A percentile compares a stretch with the other conserved stretches of the same genome.
phyloP scores from a whole-genome alignment of 345 rosid genomes.

The Rubroshorea leprosula region DNA sequence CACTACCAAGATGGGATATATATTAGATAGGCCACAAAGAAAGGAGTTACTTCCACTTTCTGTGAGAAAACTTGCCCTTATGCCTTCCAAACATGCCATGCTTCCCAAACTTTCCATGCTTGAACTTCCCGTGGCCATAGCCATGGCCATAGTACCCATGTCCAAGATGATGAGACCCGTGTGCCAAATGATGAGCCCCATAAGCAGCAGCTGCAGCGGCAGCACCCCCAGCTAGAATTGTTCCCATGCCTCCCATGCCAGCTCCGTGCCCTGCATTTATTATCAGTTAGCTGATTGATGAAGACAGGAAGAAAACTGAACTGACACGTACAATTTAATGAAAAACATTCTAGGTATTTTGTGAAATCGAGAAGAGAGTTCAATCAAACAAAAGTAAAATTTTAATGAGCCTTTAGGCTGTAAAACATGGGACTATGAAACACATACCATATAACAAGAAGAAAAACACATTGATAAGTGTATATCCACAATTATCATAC shows the following conservation, averaged over 20 bases:
- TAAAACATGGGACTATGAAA: too few species aligned
- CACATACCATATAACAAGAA: too few species aligned
- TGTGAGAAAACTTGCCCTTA: slow-evolving; percentile 45
- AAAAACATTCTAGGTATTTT: neutral
- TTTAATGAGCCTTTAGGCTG: neutral
- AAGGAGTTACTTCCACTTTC: slow-evolving; percentile 46
- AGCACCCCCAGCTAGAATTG: slow-evolving; percentile 59
- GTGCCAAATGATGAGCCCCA: slow-evolving; percentile 61
- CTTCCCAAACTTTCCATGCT: slow-evolving; percentile 65
- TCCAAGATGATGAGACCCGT: slow-evolving; percentile 26
- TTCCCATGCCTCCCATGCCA: slow-evolving; percentile 45
- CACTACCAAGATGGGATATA: neutral
- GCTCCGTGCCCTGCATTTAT: slow-evolving; percentile 34
- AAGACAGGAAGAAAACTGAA: neutral
- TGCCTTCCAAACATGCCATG: slow-evolving; percentile 65
- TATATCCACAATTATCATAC: neutral
- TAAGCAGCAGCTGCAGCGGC: slow-evolving; percentile 70
- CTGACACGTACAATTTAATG: neutral
- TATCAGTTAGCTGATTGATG: slow-evolving; percentile 6
- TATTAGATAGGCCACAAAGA: neutral
- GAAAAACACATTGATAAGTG: too few species aligned
- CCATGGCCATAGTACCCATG: slow-evolving; percentile 15
- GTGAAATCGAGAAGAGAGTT: neutral
- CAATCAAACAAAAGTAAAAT: neutral
- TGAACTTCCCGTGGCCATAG: slow-evolving; percentile 67